phyloP scores from a whole-genome alignment of 148 eudicot genomes.

The Cornus kousa region DNA sequence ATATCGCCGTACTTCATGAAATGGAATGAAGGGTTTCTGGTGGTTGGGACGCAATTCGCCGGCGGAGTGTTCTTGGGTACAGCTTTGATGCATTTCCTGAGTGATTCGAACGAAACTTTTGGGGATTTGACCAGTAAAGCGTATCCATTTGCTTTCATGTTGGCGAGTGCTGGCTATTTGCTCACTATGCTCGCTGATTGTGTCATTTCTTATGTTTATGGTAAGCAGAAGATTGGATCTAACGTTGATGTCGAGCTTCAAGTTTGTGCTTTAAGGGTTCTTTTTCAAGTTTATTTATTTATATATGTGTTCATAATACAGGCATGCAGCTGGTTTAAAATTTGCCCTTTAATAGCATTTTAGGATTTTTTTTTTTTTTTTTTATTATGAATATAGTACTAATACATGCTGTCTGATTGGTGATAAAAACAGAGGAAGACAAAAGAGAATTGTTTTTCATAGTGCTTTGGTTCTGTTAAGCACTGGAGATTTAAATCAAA shows the following conservation, averaged over 20 bases:
- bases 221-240: conserved; percentile 20
- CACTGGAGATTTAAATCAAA: no score
- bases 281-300: no score
- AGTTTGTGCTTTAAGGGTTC: conserved; percentile 26
- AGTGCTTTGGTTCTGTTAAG: background rate
- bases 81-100: conserved; percentile 66
- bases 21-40: conserved; percentile 66
- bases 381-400: background rate
- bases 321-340: no score
- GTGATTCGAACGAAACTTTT: conserved; percentile 59
- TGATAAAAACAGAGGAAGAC: conserved; percentile 5
- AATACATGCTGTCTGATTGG: background rate
- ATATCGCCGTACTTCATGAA: conserved; percentile 57
- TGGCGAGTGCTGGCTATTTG: conserved; percentile 60
- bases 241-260: conserved; percentile 30
- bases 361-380: background rate
- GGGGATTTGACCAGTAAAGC: conserved; percentile 48
- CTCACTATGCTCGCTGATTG: conserved; percentile 60
- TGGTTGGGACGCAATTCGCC: conserved; percentile 60
- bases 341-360: background rate
- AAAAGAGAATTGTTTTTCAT: background rate
- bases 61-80: conserved; percentile 71
- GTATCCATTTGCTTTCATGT: conserved; percentile 72
- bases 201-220: conserved; percentile 34
- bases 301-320: no score